These are phyloP conservation scores for Phalaenopsis equestris DNA, from an alignment of 106 monocot species.

Conservation along the genomic window DNA sequence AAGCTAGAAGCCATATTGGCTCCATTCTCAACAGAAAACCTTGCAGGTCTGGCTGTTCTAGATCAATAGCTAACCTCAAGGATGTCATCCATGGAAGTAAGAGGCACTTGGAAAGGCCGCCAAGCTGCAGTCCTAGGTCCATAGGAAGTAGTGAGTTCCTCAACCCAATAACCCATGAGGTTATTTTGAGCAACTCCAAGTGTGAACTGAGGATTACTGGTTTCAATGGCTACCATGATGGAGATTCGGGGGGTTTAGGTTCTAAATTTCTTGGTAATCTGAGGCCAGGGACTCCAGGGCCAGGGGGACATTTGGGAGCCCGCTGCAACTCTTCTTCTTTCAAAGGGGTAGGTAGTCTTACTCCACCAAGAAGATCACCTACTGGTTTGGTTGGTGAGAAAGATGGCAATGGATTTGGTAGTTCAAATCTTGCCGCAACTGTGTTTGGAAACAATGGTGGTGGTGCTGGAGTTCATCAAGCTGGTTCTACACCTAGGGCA, in stretches of 20 bases:
- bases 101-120: constrained; percentile 59
- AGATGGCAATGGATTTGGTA: neutral
- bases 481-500: neutral
- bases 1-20: constrained; percentile 18
- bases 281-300: constrained; percentile 82
- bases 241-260: constrained; percentile 13
- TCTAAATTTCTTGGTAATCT: constrained; percentile 59
- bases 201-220: constrained; percentile 79
- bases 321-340: constrained; percentile 29
- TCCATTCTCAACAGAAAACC: constrained; percentile 48
- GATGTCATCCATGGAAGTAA: constrained; percentile 88
- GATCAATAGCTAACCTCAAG: constrained; percentile 77
- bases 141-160: constrained; percentile 82
- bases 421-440: constrained; percentile 11
- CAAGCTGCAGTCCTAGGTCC: constrained; percentile 79
- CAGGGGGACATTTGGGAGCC: constrained; percentile 41
- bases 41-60: constrained; percentile 69
- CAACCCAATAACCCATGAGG: constrained; percentile 78
- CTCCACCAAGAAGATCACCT: constrained; percentile 45
- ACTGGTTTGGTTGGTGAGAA: constrained; percentile 8
- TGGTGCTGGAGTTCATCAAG: neutral
- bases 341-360: constrained; percentile 16
- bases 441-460: constrained; percentile 25
- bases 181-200: constrained; percentile 56
- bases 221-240: constrained; percentile 20